A percentile compares a stretch with the other conserved stretches of the same genome.
Conservation (phyloP, 441 rosid species). For the Corymbia citriodora region DNA sequence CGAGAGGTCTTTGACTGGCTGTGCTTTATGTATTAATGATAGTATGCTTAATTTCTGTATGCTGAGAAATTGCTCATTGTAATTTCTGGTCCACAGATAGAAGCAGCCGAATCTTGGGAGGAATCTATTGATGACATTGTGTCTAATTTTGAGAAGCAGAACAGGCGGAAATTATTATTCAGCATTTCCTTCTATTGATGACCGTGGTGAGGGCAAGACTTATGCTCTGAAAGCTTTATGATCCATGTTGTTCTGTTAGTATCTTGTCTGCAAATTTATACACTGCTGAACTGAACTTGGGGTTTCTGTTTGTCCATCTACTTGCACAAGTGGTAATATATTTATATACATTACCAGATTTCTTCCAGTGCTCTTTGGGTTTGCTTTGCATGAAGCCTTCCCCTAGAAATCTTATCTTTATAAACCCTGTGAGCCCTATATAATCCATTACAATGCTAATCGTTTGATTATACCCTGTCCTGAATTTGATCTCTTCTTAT, state of each 20-base stretch:
- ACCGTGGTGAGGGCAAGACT: neutral
- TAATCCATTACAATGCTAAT: neutral
- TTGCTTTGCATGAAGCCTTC: neutral
- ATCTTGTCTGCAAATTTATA: neutral
- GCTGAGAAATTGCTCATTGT: neutral
- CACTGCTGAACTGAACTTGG: neutral
- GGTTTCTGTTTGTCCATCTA: neutral
- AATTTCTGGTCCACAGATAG: conserved; percentile 35
- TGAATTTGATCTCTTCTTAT: neutral
- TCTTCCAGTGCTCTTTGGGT: neutral
- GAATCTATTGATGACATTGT: conserved; percentile 69
- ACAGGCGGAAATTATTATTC: conserved; percentile 62
- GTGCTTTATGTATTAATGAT: neutral
- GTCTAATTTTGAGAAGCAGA: conserved; percentile 62
- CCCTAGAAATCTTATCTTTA: neutral
- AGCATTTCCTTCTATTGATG: conserved; percentile 71
- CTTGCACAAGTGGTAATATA: neutral
- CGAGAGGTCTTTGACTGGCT: conserved; percentile 44
- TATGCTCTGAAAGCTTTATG: neutral
- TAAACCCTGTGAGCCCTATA: accelerated
- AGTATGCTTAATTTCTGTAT: neutral
- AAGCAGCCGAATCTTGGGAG: conserved; percentile 83
- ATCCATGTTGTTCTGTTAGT: neutral
- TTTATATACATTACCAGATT: neutral
- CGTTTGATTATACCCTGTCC: neutral